Percentiles rank a stretch among this genome's conserved stretches.
phyloP scores from a whole-genome alignment of 345 rosid species.

The Populus euphratica region DNA sequence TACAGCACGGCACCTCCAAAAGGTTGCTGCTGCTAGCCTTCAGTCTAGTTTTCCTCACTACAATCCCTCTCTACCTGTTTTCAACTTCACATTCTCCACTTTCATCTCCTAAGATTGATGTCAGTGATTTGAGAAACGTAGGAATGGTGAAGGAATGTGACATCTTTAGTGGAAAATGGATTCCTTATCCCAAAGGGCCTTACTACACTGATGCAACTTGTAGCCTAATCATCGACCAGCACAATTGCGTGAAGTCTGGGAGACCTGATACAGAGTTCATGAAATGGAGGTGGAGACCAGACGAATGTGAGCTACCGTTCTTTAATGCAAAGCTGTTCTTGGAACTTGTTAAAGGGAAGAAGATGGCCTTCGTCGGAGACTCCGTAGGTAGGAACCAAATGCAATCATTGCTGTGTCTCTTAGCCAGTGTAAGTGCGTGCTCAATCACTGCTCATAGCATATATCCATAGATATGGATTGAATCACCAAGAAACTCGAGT shows the following conservation, averaged over 20 bases:
- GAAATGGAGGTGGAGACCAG: conserved; percentile 50
- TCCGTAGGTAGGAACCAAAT: conserved; percentile 45
- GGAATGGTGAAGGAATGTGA: conserved; percentile 25
- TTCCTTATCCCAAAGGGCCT: conserved; percentile 28
- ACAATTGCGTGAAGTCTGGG: conserved; percentile 41
- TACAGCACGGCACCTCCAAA: background rate
- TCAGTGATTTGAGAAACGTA: background rate
- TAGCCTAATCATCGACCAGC: conserved; percentile 34
- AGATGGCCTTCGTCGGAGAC: conserved; percentile 44
- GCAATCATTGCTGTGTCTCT: conserved; percentile 45
- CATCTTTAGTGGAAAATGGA: conserved; percentile 38
- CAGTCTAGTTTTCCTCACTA: conserved; percentile 7
- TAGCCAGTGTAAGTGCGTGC: conserved; percentile 30
- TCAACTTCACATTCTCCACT: conserved; percentile 11
- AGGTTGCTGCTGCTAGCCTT: conserved; percentile 7
- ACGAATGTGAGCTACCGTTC: conserved; percentile 37
- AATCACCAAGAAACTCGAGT: background rate
- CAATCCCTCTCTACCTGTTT: conserved; percentile 14
- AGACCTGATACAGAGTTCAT: conserved; percentile 38
- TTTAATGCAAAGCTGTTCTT: conserved; percentile 35
- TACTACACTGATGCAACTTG: conserved; percentile 38
- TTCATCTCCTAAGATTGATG: background rate
- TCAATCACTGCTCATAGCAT: background rate
- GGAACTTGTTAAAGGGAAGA: conserved; percentile 41
- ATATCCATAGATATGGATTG: background rate